Percentiles rank a stretch among this genome's conserved stretches.
These are phyloP conservation scores for Leavenworthia alabamica DNA, from an alignment of 345 rosid genomes.

Conservation along the genomic window DNA sequence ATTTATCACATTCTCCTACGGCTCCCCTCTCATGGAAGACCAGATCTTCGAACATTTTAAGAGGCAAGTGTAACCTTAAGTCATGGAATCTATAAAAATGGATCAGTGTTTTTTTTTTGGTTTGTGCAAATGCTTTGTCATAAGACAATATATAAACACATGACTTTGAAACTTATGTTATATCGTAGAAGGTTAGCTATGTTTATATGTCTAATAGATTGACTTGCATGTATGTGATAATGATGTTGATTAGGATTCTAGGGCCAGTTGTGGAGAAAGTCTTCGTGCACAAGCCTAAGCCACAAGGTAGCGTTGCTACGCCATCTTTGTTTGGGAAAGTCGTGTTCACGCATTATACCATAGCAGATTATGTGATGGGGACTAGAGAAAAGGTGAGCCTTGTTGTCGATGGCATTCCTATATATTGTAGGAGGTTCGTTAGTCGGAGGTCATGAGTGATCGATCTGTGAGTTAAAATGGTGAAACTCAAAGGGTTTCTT, in stretches of 20 bases:
- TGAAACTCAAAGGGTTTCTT: too few relatives aligned
- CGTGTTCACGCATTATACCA: neutral
- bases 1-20: constrained; percentile 8
- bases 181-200: neutral
- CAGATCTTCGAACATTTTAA: neutral
- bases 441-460: neutral
- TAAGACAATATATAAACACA: neutral
- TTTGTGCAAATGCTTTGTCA: neutral
- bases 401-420: neutral
- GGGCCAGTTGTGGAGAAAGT: neutral
- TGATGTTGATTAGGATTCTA: neutral
- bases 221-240: neutral
- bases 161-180: neutral
- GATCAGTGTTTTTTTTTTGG: neutral
- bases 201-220: neutral
- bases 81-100: neutral
- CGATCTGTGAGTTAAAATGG: neutral
- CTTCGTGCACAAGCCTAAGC: neutral
- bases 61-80: neutral
- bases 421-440: neutral
- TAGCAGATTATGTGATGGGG: neutral
- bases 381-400: neutral
- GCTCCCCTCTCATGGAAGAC: neutral
- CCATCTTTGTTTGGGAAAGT: neutral
- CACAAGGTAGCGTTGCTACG: neutral